phyloP scores from a whole-genome alignment of 2,329 filamentous ascomycete species.

The Hypoxylon sp. region DNA sequence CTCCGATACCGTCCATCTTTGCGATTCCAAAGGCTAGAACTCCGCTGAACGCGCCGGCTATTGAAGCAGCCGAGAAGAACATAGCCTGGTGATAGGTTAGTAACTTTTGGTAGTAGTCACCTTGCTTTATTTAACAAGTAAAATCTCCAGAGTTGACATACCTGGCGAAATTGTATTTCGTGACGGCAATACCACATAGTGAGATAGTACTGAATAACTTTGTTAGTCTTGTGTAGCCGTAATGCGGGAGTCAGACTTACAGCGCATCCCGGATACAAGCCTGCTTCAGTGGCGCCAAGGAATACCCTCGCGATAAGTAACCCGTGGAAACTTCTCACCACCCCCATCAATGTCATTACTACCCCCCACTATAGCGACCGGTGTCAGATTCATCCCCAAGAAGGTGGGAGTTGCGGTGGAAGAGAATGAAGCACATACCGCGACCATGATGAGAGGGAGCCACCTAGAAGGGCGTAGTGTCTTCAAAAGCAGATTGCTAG shows the following conservation, averaged over 20 bases:
- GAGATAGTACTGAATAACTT: conserved; percentile 55
- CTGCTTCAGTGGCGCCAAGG: conserved; percentile 46
- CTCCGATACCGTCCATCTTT: conserved; percentile 72
- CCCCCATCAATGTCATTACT: conserved; percentile 62
- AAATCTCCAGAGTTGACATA: conserved; percentile 22
- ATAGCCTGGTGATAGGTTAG: conserved; percentile 58
- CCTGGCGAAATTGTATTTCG: conserved; percentile 61
- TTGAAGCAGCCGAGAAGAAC: conserved; percentile 83
- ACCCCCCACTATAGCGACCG: conserved; percentile 37
- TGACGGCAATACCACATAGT: conserved; percentile 68
- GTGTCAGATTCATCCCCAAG: not conserved
- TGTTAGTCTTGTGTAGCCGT: conserved; percentile 2
- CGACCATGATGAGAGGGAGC: conserved; percentile 78
- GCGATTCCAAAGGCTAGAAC: conserved; percentile 74
- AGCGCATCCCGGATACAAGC: conserved; percentile 47
- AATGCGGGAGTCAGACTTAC: conserved; percentile 33
- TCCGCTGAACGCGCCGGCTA: conserved; percentile 81
- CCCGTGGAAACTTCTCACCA: conserved; percentile 59
- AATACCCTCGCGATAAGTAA: conserved; percentile 62
- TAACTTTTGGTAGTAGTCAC: too few species aligned
- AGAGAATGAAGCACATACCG: conserved; percentile 56
- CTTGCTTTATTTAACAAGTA: too few species aligned
- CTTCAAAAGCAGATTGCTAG: conserved; percentile 83
- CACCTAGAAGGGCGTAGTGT: conserved; percentile 76
- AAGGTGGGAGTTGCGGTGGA: too few species aligned